Evolutionary conservation across 108 stramenopile species (phyloP), one percentile per base, ranked within the genome.

Genomic region (Seminavis robusta): DNA sequence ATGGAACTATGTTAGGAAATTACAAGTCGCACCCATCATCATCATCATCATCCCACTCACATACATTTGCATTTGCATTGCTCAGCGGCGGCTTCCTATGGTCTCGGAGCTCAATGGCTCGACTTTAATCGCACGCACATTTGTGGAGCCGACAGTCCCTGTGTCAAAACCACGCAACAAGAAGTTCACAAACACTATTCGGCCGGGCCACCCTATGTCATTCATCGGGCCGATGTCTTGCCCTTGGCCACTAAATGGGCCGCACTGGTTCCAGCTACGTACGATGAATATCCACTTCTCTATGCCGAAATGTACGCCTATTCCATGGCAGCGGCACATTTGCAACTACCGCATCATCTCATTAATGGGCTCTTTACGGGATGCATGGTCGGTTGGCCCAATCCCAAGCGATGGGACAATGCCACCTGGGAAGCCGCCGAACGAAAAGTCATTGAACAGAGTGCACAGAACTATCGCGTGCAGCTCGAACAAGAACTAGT

Each of bases 361-460:
- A n/a, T n/a, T n/a, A 46, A 55, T 16, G 60, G 37, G 27, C 46
- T 79, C 9, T 74, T 52, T 36, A 65, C 73, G 21, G 77, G 77
- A 8, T 79, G 77, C 47, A 79, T 79, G 77, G 69, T 73, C 15
- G 45, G 41, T 25, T 71, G 69, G 60, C 77, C 77, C 5, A 61
- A 72, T n/a, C n/a, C n/a, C n/a, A n/a, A n/a, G 34, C 47, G 10
- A 45, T 56, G 19, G 66, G 28, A 24, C 16, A 16, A 40, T 19
- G 39, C 20, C n/a, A n/a, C n/a, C 34, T 9, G 40, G 36, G 21
- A 55, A 13, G 54, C 46, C 9, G 47, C 29, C 23, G 56, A 72
- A 13, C 19, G 21, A 17, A 43, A 70, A 25, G 58, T 64, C 23
- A 42, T 74, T 49, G 20, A 10, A 43, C 26, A 33, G 52, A 52